Evolutionary conservation across 352 stramenopile species (phyloP).

Genomic region (Peronosclerospora sorghi): DNA sequence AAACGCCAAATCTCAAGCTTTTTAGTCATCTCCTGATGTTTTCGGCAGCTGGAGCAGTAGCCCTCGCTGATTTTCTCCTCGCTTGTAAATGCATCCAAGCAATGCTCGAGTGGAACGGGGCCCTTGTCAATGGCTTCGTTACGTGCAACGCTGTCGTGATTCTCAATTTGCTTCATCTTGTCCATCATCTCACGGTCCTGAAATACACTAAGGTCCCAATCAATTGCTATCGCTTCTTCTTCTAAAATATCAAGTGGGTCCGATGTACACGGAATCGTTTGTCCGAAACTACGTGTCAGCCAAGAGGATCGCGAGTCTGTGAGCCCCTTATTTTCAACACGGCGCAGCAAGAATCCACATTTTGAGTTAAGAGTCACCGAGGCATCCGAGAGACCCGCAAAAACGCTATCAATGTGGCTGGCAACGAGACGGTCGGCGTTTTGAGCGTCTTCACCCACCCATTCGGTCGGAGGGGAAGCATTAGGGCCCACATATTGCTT

Average conservation of each 20-base stretch:
- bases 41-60: slow-evolving; percentile 95
- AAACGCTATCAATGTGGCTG: slow-evolving; percentile 76
- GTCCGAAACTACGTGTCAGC: slow-evolving; percentile 72
- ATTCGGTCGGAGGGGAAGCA: slow-evolving; percentile 26
- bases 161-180: slow-evolving; percentile 80
- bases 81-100: slow-evolving; percentile 73
- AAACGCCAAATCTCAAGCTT: slow-evolving; percentile 95
- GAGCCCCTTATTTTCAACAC: slow-evolving; percentile 75
- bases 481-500: slow-evolving; percentile 56
- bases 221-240: slow-evolving; percentile 79
- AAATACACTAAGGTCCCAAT: slow-evolving; percentile 80
- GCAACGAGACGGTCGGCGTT: slow-evolving; percentile 28
- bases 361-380: slow-evolving; percentile 25
- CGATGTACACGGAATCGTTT: slow-evolving; percentile 67
- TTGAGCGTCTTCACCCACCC: slow-evolving; percentile 19
- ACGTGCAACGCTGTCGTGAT: slow-evolving; percentile 66
- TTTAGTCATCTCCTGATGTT: slow-evolving; percentile 95
- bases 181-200: slow-evolving; percentile 74
- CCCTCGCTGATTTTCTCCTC: slow-evolving; percentile 85
- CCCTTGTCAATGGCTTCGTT: slow-evolving; percentile 84
- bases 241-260: slow-evolving; percentile 72
- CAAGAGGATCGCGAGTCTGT: slow-evolving; percentile 70
- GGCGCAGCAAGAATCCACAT: slow-evolving; percentile 68
- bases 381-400: slow-evolving; percentile 40
- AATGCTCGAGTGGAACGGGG: slow-evolving; percentile 71